Base-by-base conservation (phyloP, 352 stramenopile species). In the Salisapilia sapeloensis region DNA sequence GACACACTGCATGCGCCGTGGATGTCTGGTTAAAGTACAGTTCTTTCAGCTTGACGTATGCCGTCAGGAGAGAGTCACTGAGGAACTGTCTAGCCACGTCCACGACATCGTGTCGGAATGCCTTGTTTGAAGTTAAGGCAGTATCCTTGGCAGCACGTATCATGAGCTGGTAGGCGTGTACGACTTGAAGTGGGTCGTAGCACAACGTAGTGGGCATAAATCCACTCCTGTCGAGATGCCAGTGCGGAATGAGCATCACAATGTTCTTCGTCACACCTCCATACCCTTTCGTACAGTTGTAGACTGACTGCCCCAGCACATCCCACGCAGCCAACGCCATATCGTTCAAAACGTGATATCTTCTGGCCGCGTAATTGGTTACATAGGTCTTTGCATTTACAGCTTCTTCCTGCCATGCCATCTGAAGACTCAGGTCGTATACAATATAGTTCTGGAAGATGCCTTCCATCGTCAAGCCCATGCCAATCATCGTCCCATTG, bases 391-490 rank as follows among this genome's bases (percentile, higher is more conserved):
- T 17, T 6, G 67, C 53, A 28, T 71, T 49, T 2, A 89, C 36
- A 1, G 56, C 49, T 7, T 35, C 23, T 20, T 57, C 25, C 33
- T 66, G 41, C 65, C 62, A 87, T 4, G 67, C 65, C 66, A 82
- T 84, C 25, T 83, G 54, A 7, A 85, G 40, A 10, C 59, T 55
- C 18, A 86, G 44, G 31, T 89, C 72, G 37, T 89, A 89, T 23
- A 89, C 66, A 1, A 84, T 52, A 35, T 89, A 89, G 55, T 89
- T 89, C 33, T 89, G 66, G 42, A 74, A 83, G 37, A 89, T 89
- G 15, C 72, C 72, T 48, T 89, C 72, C 69, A 89, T 89, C 1
- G 67, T 84, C 18, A 84, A 46, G 0, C 72, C 72, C 5, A 89
- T 44, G 19, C 72, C 72, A 12, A 70, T 49, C 69, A 89, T 82